Evolutionary conservation across 2,329 filamentous ascomycete genomes (phyloP), one percentile per base, ranked within the genome.

Genomic region (Aspergillus sp.): DNA sequence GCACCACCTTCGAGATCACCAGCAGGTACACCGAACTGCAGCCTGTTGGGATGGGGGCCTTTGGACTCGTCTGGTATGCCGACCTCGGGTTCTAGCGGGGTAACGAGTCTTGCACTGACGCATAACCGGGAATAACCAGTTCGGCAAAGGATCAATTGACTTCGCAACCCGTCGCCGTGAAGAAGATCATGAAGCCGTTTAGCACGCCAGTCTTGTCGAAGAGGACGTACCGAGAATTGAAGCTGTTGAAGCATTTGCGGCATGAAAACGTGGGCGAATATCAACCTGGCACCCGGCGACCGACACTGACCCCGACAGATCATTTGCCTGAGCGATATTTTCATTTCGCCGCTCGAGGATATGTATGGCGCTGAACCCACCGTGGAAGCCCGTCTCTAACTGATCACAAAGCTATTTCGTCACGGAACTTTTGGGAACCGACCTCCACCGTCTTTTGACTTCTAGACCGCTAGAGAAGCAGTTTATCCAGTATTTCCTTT

Each of bases 131-230:
- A 22, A n/a, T 15, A 25, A 20, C 26, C 28, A 96, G 89, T 67
- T 96, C 91, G 44, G 91, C 91, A 37, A 89, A 86, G 67, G 91
- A 98, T 63, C 88, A 96, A 69, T 86, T 98, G 64, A 96, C 91
- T 39, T 84, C 77, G 60, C 88, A 95, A 64, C 86, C 88, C 64
- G 91, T 98, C 41, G 91, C 91, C 38, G 88, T 98, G 60, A 98
- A 98, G 76, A 98, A 98, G 77, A 98, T 98, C 58, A 96, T 98
- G 89, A 98, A 96, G 72, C 91, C 91, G 7, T 98, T 98, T 67
- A 95, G 88, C 72, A 98, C 91, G n/a, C 88, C 91, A 1, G 91
- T 98, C 37, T 73, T 98, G 29, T 91, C 91, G 37, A 98, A 98
- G 72, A 78, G 91, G 58, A 98, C 91, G 47, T 98, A 98, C 63